These are phyloP conservation scores for Akanthomyces lecanii DNA, from an alignment of 2,329 filamentous ascomycete species.

Conservation along the genomic window DNA sequence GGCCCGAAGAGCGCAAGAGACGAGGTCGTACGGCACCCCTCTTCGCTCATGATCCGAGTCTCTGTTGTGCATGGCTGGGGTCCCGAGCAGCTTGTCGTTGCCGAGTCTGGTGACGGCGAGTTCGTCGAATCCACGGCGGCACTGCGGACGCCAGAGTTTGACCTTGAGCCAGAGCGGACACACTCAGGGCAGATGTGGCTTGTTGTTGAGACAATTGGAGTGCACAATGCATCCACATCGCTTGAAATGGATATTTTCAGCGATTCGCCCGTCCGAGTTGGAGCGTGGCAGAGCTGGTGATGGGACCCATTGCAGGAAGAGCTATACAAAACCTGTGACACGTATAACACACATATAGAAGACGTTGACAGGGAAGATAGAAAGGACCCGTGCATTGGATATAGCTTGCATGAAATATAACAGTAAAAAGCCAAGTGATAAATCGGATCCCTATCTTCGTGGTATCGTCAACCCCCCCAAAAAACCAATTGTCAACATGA, in stretches of 20 bases:
- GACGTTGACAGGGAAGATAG: background rate
- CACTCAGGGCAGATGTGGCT: slow-evolving; percentile 65
- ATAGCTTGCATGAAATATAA: background rate
- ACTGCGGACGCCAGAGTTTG: slow-evolving; percentile 68
- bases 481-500: background rate
- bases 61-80: slow-evolving; percentile 70
- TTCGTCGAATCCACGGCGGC: slow-evolving; percentile 65
- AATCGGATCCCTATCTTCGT: background rate
- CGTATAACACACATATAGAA: background rate
- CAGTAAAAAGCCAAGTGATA: background rate
- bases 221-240: slow-evolving; percentile 35
- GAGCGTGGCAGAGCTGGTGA: slow-evolving; percentile 38
- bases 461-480: background rate
- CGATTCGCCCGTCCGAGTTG: slow-evolving; percentile 42
- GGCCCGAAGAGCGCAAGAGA: slow-evolving; percentile 25
- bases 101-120: slow-evolving; percentile 65
- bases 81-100: slow-evolving; percentile 60
- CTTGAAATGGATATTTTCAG: slow-evolving; percentile 53
- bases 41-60: slow-evolving; percentile 58
- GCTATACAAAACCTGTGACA: no score
- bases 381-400: background rate
- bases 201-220: slow-evolving; percentile 75
- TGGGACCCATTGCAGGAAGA: background rate
- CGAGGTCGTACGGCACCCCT: slow-evolving; percentile 30
- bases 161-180: slow-evolving; percentile 62